phyloP scores from a whole-genome alignment of 768 basidiomycete species.

The Rhizopogon vesiculosus region DNA sequence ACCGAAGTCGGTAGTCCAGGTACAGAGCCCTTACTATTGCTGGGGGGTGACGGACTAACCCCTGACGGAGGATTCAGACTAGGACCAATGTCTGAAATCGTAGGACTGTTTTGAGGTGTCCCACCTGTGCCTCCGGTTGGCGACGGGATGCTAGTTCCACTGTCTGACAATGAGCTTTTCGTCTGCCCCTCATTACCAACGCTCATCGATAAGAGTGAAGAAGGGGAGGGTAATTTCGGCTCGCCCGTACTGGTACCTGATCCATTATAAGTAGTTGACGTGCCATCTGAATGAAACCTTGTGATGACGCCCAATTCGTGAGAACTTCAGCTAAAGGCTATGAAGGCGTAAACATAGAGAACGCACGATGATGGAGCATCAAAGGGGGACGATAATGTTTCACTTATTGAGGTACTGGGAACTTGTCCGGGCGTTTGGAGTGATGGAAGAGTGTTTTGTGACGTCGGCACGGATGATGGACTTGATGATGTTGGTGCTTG shows the following conservation, averaged over 20 bases:
- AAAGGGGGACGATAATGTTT: not conserved
- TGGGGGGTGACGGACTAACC: not conserved
- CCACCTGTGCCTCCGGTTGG: not conserved
- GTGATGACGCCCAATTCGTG: not conserved
- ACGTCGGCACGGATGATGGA: not conserved
- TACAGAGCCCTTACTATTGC: not conserved
- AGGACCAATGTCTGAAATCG: too few relatives aligned
- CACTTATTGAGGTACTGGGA: not conserved
- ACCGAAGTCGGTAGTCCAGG: not conserved
- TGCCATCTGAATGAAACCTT: conserved; percentile 1
- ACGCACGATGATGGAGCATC: not conserved
- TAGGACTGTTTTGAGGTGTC: not conserved
- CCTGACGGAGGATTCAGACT: not conserved
- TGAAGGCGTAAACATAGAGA: not conserved
- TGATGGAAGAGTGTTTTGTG: not conserved
- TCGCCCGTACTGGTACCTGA: not conserved
- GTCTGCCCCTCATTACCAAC: not conserved
- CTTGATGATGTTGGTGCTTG: not conserved
- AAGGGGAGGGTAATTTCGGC: not conserved
- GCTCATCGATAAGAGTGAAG: not conserved
- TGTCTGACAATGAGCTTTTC: not conserved
- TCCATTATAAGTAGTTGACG: not conserved
- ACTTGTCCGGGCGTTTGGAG: not conserved
- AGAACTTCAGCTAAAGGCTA: not conserved
- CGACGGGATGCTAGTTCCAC: too few relatives aligned